phyloP scores from a whole-genome alignment of 116 monocot species.

The Phalaenopsis hybrid region DNA sequence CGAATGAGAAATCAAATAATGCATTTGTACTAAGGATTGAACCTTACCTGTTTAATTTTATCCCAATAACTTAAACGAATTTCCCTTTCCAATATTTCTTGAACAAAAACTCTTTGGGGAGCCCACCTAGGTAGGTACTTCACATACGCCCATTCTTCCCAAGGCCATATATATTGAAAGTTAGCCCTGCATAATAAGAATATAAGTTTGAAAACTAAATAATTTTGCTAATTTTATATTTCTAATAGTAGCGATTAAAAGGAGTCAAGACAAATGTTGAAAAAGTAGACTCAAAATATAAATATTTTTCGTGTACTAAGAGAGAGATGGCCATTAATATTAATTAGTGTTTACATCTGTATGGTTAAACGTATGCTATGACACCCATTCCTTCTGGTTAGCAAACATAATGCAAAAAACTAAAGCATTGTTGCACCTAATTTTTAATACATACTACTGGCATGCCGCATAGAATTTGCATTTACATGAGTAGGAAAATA shows the following conservation, averaged over 20 bases:
- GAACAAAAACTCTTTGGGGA: constrained; percentile 94
- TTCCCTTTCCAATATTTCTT: constrained; percentile 93
- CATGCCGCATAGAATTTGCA: no score
- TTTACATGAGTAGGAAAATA: no score
- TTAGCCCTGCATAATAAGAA: constrained; percentile 55
- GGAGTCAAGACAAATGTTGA: background rate
- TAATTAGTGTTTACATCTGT: no score
- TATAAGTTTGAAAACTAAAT: background rate
- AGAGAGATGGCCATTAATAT: no score
- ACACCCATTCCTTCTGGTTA: no score
- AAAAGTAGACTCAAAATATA: no score
- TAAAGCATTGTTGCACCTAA: no score
- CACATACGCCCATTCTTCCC: constrained; percentile 95
- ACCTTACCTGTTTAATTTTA: constrained; percentile 82
- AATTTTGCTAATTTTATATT: background rate
- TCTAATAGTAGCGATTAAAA: background rate
- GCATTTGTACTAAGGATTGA: background rate
- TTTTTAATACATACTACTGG: no score
- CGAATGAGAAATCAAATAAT: background rate
- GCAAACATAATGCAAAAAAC: no score
- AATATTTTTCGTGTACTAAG: no score
- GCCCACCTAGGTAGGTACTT: constrained; percentile 89
- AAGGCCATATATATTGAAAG: constrained; percentile 89
- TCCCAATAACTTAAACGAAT: constrained; percentile 91
- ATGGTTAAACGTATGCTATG: no score